Evolutionary conservation across 371 early-diverging fungal genomes (phyloP).

Genomic region (Apophysomyces ossiformis): DNA sequence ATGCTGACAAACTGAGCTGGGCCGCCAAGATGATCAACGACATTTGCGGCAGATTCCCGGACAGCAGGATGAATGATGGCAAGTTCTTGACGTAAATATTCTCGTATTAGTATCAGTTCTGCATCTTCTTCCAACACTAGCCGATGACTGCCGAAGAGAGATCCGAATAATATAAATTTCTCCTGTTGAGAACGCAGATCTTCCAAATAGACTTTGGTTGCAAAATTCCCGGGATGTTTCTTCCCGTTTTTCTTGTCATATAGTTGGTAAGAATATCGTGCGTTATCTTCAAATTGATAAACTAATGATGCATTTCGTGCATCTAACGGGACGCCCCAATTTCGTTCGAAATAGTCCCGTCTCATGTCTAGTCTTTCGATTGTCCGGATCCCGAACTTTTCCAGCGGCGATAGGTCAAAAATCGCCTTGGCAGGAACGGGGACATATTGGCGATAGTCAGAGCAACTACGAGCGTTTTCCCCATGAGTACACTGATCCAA

Average conservation of each 20-base stretch:
- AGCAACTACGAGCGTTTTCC: background rate
- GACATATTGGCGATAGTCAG: slow-evolving; percentile 27
- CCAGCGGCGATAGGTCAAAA: slow-evolving; percentile 33
- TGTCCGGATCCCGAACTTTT: slow-evolving; percentile 30
- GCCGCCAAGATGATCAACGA: slow-evolving; percentile 45
- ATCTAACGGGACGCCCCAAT: slow-evolving; percentile 11
- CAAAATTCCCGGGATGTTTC: slow-evolving; percentile 26
- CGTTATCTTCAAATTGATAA: slow-evolving; percentile 36
- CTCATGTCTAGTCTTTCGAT: slow-evolving; percentile 39
- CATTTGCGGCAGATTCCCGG: slow-evolving; percentile 25
- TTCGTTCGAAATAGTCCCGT: slow-evolving; percentile 26
- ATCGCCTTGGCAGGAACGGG: slow-evolving; percentile 26
- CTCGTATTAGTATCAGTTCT: slow-evolving; percentile 25
- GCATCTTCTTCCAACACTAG: slow-evolving; percentile 26
- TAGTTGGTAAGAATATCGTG: slow-evolving; percentile 51
- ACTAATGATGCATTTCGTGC: slow-evolving; percentile 22
- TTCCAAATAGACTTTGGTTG: slow-evolving; percentile 34
- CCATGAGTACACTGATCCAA: slow-evolving; percentile 20
- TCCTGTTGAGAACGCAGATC: slow-evolving; percentile 40
- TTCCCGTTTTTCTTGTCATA: slow-evolving; percentile 36
- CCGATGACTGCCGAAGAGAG: slow-evolving; percentile 46
- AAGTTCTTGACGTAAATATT: slow-evolving; percentile 32
- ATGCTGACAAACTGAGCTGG: slow-evolving; percentile 44
- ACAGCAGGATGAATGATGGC: slow-evolving; percentile 45
- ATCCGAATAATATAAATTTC: slow-evolving; percentile 50